Evolutionary conservation across 2,329 filamentous ascomycete genomes (phyloP).

Genomic region (Pseudopyricularia cyperi): DNA sequence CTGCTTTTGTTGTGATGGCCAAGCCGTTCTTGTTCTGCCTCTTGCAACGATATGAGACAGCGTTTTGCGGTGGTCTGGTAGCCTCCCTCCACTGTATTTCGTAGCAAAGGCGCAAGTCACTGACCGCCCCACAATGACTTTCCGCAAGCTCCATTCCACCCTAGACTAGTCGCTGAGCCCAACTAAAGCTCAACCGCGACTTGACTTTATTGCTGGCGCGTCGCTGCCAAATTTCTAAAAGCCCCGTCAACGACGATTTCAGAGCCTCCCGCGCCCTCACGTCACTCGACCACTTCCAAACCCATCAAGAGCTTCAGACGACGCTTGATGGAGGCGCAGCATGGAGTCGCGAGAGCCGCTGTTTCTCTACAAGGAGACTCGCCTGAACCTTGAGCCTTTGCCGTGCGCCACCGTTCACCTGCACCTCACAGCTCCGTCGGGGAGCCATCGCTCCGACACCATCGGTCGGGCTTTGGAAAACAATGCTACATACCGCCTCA

Average conservation of each 20-base stretch:
- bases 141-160: neutral
- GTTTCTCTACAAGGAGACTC: conserved; percentile 75
- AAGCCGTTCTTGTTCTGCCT: too few species aligned
- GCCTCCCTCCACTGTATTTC: too few species aligned
- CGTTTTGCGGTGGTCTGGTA: too few species aligned
- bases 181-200: neutral
- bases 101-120: too few species aligned
- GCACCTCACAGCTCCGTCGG: conserved; percentile 44
- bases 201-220: neutral
- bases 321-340: conserved; percentile 43
- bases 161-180: neutral
- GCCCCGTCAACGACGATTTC: neutral
- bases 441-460: conserved; percentile 12
- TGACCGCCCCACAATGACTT: too few species aligned
- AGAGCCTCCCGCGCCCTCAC: conserved; percentile 11
- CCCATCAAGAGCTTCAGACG: neutral
- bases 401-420: conserved; percentile 58
- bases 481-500: conserved; percentile 51
- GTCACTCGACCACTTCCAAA: conserved; percentile 5
- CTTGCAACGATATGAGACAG: too few species aligned
- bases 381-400: conserved; percentile 68
- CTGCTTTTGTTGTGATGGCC: too few species aligned
- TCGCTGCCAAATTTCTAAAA: neutral
- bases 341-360: conserved; percentile 52
- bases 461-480: conserved; percentile 50